These are phyloP conservation scores for Globisporangium splendens DNA, from an alignment of 352 stramenopile species.

Conservation along the genomic window DNA sequence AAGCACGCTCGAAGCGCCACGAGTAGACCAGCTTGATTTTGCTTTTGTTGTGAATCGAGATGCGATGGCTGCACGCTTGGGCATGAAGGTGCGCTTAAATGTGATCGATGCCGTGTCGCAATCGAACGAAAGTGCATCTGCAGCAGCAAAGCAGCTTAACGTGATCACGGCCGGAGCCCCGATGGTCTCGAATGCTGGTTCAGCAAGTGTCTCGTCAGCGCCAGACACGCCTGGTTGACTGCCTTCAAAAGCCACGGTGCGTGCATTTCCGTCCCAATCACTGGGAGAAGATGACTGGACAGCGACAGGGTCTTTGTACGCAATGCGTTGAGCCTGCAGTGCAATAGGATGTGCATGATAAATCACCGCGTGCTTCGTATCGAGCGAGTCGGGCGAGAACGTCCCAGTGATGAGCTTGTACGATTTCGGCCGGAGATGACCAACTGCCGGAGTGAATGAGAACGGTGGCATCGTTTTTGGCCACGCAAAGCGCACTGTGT, in stretches of 20 bases:
- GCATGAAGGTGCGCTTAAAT: constrained; percentile 86
- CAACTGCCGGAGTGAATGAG: constrained; percentile 62
- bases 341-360: constrained; percentile 35
- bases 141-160: constrained; percentile 64
- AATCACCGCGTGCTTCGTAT: constrained; percentile 25
- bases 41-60: constrained; percentile 67
- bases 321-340: constrained; percentile 55
- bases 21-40: constrained; percentile 57
- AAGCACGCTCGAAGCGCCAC: constrained; percentile 48
- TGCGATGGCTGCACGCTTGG: constrained; percentile 73
- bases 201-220: constrained; percentile 24
- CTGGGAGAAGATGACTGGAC: constrained; percentile 13
- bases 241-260: constrained; percentile 52
- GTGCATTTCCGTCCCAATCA: constrained; percentile 80
- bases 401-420: constrained; percentile 73
- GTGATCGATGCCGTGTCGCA: constrained; percentile 55
- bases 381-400: constrained; percentile 40
- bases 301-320: constrained; percentile 23
- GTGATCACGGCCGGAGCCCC: constrained; percentile 30
- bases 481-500: constrained; percentile 75
- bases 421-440: constrained; percentile 57
- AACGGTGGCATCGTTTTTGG: constrained; percentile 44
- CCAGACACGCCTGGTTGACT: constrained; percentile 2
- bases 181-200: constrained; percentile 48
- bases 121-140: constrained; percentile 53